These are phyloP conservation scores for Mortierella sp. DNA, from an alignment of 371 early-diverging fungal genomes.

Conservation along the genomic window DNA sequence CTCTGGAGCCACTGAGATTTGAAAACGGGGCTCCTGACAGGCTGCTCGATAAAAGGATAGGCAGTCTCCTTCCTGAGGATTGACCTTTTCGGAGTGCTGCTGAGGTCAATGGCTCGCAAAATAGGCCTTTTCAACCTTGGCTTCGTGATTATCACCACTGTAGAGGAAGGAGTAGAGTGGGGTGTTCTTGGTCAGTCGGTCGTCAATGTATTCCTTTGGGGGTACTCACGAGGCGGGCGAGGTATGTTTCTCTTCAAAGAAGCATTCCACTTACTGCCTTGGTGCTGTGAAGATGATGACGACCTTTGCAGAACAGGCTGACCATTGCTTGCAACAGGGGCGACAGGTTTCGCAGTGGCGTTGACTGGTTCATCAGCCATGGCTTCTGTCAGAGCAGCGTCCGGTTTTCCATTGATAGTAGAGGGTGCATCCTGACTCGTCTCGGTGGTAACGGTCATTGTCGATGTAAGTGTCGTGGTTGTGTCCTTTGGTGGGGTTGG, in stretches of 20 bases:
- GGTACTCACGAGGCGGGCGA: conserved; percentile 1
- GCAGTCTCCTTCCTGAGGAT: conserved; percentile 53
- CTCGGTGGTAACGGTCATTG: neutral
- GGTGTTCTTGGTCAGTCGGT: conserved; percentile 1
- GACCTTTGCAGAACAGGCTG: conserved; percentile 3
- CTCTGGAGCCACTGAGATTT: conserved; percentile 57
- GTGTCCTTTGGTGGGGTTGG: neutral
- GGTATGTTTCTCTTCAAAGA: neutral
- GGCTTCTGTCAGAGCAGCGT: neutral
- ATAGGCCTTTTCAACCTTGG: conserved; percentile 48
- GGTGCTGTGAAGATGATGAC: conserved; percentile 9
- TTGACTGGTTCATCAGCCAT: conserved; percentile 8
- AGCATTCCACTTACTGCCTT: conserved; percentile 22
- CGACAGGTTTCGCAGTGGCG: neutral
- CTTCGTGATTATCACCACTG: conserved; percentile 16
- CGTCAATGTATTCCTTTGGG: neutral
- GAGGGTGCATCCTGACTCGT: neutral
- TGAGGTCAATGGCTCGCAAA: conserved; percentile 43
- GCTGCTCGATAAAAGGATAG: conserved; percentile 55
- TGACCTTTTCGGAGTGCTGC: conserved; percentile 33
- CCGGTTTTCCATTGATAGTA: conserved; percentile 1
- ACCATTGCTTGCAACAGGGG: neutral
- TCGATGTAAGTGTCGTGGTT: neutral
- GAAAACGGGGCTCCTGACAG: conserved; percentile 45
- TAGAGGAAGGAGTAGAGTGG: conserved; percentile 1